A percentile compares a stretch with the other conserved stretches of the same genome.
phyloP scores from a whole-genome alignment of 192 early-diverging fungal species.

The Diversispora epigaea region DNA sequence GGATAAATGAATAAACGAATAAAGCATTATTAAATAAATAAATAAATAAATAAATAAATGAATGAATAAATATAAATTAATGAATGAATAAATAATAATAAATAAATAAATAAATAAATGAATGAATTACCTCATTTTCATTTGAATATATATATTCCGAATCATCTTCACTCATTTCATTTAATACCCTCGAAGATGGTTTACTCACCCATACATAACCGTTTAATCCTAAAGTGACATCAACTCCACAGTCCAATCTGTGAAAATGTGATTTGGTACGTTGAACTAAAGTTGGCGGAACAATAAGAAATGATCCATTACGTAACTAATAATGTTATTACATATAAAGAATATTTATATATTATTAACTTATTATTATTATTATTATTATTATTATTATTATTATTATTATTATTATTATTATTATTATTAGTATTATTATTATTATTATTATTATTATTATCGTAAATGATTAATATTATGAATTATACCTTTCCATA shows the following conservation, averaged over 20 bases:
- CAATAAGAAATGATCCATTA: slow-evolving; percentile 72
- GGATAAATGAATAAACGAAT: too few relatives aligned
- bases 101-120: not conserved
- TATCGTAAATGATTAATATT: not conserved
- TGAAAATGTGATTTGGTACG: slow-evolving; percentile 96
- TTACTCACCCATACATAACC: slow-evolving; percentile 97
- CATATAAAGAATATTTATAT: slow-evolving; percentile 41
- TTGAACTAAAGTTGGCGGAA: slow-evolving; percentile 86
- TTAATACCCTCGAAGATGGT: slow-evolving; percentile 52
- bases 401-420: not conserved
- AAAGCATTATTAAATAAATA: not conserved
- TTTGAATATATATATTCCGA: slow-evolving; percentile 84
- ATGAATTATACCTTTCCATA: slow-evolving; percentile 73
- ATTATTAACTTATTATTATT: slow-evolving; percentile 44
- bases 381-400: too few relatives aligned
- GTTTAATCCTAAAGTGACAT: slow-evolving; percentile 92
- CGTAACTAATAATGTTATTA: slow-evolving; percentile 72
- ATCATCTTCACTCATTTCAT: slow-evolving; percentile 56
- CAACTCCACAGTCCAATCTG: slow-evolving; percentile 85
- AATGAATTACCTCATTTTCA: slow-evolving; percentile 72
- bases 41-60: not conserved
- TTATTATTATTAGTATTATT: not conserved
- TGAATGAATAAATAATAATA: not conserved
- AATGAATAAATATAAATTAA: not conserved
- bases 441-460: not conserved